These are phyloP conservation scores for Jamesozyma hellenica DNA, from an alignment of 805 yeast genomes.

Conservation along the genomic window DNA sequence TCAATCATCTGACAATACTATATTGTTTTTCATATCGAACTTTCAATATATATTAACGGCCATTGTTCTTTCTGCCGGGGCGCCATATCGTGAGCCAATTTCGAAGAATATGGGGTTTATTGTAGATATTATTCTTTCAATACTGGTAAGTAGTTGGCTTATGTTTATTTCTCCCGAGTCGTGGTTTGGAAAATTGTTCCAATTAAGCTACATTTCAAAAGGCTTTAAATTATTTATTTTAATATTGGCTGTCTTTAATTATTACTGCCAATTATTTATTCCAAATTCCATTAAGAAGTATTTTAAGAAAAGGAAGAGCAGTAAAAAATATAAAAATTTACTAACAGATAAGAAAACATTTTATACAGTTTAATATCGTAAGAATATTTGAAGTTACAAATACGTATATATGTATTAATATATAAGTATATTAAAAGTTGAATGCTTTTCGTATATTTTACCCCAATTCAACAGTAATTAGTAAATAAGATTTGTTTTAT, in stretches of 20 bases:
- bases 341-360: conserved; percentile 9
- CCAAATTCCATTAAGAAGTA: conserved; percentile 28
- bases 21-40: conserved; percentile 68
- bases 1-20: conserved; percentile 81
- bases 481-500: not conserved
- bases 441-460: not conserved
- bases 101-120: conserved; percentile 62
- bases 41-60: conserved; percentile 86
- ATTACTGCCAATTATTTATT: conserved; percentile 28
- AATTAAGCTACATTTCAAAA: conserved; percentile 51
- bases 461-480: not conserved
- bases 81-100: conserved; percentile 81
- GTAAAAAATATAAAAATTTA: conserved; percentile 31
- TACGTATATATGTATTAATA: not conserved
- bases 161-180: conserved; percentile 46
- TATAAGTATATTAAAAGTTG: not conserved
- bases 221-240: conserved; percentile 45
- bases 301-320: conserved; percentile 31
- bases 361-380: conserved; percentile 2
- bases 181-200: conserved; percentile 59
- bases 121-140: conserved; percentile 43
- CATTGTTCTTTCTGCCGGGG: conserved; percentile 77
- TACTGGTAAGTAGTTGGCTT: conserved; percentile 40
- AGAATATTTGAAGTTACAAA: not conserved
- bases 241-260: conserved; percentile 39